Conservation (phyloP, 495 filamentous ascomycete genomes). For the Halenospora varia region DNA sequence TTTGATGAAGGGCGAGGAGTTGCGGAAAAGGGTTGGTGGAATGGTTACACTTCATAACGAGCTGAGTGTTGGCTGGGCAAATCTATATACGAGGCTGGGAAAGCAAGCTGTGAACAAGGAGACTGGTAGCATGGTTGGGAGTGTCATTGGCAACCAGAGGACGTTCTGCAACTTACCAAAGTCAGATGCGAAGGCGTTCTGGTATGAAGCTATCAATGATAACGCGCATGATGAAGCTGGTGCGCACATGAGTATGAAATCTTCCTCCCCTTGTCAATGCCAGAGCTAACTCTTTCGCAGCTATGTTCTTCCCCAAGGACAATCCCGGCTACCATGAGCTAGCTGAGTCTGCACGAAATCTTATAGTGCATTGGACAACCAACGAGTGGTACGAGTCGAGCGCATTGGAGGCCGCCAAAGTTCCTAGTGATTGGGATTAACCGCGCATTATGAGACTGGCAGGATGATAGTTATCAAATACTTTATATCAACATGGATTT, state of each 20-base stretch:
- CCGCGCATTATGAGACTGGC: not conserved
- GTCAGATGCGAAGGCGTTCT: slow-evolving; percentile 44
- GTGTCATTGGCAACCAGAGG: slow-evolving; percentile 55
- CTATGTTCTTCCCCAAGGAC: slow-evolving; percentile 76
- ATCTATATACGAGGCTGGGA: slow-evolving; percentile 82
- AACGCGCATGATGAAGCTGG: slow-evolving; percentile 70
- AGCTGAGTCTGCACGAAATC: slow-evolving; percentile 59
- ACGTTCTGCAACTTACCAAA: slow-evolving; percentile 84
- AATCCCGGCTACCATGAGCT: slow-evolving; percentile 77
- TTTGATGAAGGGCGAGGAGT: slow-evolving; percentile 71
- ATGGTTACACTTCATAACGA: slow-evolving; percentile 53
- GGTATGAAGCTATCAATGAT: slow-evolving; percentile 70
- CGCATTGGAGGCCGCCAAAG: slow-evolving; percentile 3
- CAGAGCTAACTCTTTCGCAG: slow-evolving; percentile 18
- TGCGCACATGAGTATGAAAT: slow-evolving; percentile 67
- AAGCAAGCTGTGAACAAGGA: slow-evolving; percentile 42
- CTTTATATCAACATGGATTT: not conserved
- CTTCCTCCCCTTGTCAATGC: not conserved
- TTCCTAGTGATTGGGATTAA: not conserved
- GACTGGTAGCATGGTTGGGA: slow-evolving; percentile 39
- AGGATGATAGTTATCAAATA: not conserved
- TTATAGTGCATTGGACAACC: slow-evolving; percentile 53
- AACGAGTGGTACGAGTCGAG: slow-evolving; percentile 36
- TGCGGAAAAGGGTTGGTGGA: slow-evolving; percentile 59
- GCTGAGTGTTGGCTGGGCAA: slow-evolving; percentile 63